Conservation (phyloP, 116 monocot genomes). For the Trichopus zeylanicus region DNA sequence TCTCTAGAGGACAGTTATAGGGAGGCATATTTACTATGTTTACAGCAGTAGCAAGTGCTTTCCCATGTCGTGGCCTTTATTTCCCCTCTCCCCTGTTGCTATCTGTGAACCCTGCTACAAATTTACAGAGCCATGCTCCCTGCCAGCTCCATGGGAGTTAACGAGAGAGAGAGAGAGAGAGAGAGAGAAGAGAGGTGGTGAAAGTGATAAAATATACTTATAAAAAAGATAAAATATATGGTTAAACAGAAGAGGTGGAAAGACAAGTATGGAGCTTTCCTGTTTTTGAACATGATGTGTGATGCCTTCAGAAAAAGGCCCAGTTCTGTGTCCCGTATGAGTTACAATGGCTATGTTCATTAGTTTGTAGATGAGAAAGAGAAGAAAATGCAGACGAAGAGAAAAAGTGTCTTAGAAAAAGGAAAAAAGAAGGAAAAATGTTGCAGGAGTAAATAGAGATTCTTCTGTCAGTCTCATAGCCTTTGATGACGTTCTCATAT, state of each 20-base stretch:
- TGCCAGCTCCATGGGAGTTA: not conserved
- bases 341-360: not conserved
- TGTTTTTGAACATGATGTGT: slow-evolving; percentile 9
- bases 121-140: slow-evolving; percentile 4
- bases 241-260: not conserved
- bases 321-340: slow-evolving; percentile 4
- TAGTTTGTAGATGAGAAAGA: not conserved
- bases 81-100: slow-evolving; percentile 2
- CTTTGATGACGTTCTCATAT: slow-evolving; percentile 13
- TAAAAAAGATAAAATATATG: no score
- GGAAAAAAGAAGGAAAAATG: not conserved
- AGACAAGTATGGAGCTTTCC: slow-evolving; percentile 1
- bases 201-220: slow-evolving; percentile 1
- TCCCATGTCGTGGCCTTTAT: slow-evolving; percentile 10
- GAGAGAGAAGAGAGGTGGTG: not conserved
- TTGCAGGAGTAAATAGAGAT: slow-evolving; percentile 25
- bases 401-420: not conserved
- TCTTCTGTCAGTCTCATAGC: slow-evolving; percentile 20
- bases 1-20: not conserved
- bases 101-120: slow-evolving; percentile 7
- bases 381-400: not conserved
- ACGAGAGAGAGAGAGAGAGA: slow-evolving; percentile 3
- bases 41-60: not conserved
- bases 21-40: slow-evolving; percentile 7
- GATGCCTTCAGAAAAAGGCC: slow-evolving; percentile 6